phyloP scores from a whole-genome alignment of 345 rosid genomes.

The Geranium brycei region DNA sequence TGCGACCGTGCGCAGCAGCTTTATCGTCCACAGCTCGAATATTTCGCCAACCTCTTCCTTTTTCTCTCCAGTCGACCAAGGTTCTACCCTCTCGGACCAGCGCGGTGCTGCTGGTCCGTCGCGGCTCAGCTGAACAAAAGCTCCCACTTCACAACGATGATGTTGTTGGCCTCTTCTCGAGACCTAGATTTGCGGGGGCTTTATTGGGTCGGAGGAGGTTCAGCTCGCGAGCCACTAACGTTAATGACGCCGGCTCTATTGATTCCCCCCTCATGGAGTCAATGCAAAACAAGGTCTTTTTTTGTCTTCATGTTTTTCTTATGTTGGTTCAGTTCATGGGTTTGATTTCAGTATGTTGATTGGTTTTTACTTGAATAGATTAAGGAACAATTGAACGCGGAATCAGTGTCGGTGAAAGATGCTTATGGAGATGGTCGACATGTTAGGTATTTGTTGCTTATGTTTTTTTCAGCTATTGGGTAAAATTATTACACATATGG shows the following conservation, averaged over 20 bases:
- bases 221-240: constrained; percentile 41
- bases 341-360: background rate
- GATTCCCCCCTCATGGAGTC: constrained; percentile 80
- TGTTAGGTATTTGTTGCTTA: constrained; percentile 40
- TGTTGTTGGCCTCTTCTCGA: background rate
- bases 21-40: background rate
- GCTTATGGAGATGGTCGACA: constrained; percentile 96
- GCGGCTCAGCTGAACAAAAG: background rate
- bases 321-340: background rate
- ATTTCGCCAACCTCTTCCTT: background rate
- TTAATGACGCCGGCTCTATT: constrained; percentile 75
- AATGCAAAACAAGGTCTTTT: constrained; percentile 71
- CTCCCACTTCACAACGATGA: background rate
- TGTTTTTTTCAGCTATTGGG: too few species aligned
- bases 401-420: constrained; percentile 67
- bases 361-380: constrained; percentile 31
- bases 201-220: constrained; percentile 16
- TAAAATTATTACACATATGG: too few species aligned
- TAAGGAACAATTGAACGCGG: constrained; percentile 65
- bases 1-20: background rate
- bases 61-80: background rate
- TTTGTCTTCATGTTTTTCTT: too few species aligned
- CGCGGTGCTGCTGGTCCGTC: background rate
- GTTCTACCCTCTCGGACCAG: background rate
- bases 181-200: background rate